Conservation (phyloP, 202 grass and related monocot species). For the Brachypodium distachyon region DNA sequence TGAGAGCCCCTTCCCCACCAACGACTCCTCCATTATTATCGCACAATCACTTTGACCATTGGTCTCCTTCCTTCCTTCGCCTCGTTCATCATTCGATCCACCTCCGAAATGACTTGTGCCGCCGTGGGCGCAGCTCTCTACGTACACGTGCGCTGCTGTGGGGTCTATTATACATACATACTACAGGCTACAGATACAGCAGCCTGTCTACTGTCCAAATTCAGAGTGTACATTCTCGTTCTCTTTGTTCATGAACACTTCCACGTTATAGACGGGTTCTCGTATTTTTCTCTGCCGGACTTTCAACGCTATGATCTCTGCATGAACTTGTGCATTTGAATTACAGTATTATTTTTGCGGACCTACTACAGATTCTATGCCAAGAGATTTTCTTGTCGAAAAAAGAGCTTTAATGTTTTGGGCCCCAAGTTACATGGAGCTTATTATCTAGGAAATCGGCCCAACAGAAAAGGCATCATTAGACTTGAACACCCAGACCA, state of each 20-base stretch:
- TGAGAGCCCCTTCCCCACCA: slow-evolving; percentile 1
- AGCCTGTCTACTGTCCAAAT: too few relatives aligned
- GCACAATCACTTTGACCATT: slow-evolving; percentile 51
- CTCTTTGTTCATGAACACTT: too few relatives aligned
- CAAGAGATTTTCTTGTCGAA: background rate
- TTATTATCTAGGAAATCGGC: background rate
- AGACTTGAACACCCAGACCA: background rate
- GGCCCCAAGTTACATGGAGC: background rate
- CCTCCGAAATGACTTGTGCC: too few relatives aligned
- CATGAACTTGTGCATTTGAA: too few relatives aligned
- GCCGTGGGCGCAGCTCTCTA: background rate
- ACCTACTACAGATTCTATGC: too few relatives aligned
- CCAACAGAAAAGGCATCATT: background rate
- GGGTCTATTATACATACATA: too few relatives aligned
- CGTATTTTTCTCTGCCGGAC: too few relatives aligned
- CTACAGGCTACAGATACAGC: too few relatives aligned
- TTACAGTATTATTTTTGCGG: too few relatives aligned
- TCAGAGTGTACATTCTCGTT: too few relatives aligned
- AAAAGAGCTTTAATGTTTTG: background rate
- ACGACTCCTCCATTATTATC: slow-evolving; percentile 53
- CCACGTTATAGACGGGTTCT: too few relatives aligned
- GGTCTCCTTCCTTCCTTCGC: slow-evolving; percentile 24
- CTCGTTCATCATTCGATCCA: background rate
- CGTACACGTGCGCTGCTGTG: background rate
- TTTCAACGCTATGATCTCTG: too few relatives aligned